phyloP scores from a whole-genome alignment of 208 protist genomes.

The Plasmodiophora brassicae region DNA sequence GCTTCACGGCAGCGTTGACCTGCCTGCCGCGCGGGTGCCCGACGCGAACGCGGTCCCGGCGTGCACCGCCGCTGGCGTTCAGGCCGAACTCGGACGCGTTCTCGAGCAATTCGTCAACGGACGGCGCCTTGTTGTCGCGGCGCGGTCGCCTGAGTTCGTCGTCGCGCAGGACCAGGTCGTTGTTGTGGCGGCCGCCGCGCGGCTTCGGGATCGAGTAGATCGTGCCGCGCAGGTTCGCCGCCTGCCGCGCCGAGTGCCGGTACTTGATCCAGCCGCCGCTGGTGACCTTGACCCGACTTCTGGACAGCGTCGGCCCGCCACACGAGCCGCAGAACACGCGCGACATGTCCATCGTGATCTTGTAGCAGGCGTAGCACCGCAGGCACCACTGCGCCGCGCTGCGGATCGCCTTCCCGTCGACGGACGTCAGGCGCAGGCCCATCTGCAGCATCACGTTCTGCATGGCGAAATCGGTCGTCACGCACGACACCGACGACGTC shows the following conservation, averaged over 20 bases:
- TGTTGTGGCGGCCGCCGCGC: background rate
- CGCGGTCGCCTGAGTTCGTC: background rate
- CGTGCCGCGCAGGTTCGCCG: background rate
- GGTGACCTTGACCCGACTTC: background rate
- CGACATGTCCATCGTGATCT: background rate
- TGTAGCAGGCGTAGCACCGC: background rate
- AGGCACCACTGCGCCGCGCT: background rate
- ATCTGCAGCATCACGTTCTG: constrained; percentile 12
- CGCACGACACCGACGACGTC: background rate
- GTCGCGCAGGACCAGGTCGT: background rate
- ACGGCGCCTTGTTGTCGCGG: background rate
- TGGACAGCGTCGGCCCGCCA: background rate
- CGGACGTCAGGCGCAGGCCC: background rate
- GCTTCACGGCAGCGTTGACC: background rate
- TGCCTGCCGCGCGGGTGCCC: background rate
- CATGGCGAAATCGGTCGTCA: constrained; percentile 27
- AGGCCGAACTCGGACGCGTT: background rate
- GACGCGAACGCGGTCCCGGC: background rate
- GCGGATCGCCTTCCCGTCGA: background rate
- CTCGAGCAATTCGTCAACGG: background rate
- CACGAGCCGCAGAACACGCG: background rate
- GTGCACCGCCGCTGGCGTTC: background rate
- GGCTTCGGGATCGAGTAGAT: constrained; percentile 10
- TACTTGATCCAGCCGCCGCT: background rate
- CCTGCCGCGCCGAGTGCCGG: background rate